Percentiles rank a stretch among this genome's conserved stretches.
Conservation (phyloP, 495 filamentous ascomycete species). For the Ramalina peruviana region DNA sequence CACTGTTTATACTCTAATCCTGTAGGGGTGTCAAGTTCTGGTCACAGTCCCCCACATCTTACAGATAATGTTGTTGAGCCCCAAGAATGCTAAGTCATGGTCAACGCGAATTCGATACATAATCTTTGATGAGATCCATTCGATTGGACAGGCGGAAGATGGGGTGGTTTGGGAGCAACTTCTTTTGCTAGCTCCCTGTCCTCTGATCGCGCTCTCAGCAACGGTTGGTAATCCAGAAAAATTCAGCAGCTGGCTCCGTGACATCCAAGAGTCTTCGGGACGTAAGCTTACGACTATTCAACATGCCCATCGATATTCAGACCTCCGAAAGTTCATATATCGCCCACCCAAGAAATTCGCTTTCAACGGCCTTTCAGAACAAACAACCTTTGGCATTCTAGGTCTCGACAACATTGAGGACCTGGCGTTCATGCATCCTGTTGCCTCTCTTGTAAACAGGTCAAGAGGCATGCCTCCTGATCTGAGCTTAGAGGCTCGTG, state of each 20-base stretch:
- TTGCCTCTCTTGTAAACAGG: conserved; percentile 45
- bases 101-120: conserved; percentile 51
- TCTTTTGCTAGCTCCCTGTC: conserved; percentile 57
- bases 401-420: conserved; percentile 37
- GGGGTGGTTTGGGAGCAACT: conserved; percentile 74
- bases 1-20: not conserved
- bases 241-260: conserved; percentile 52
- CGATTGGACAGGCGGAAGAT: conserved; percentile 62
- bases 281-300: conserved; percentile 49
- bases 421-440: conserved; percentile 54
- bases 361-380: conserved; percentile 42
- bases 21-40: conserved; percentile 54
- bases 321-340: conserved; percentile 58
- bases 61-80: conserved; percentile 63
- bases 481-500: conserved; percentile 52
- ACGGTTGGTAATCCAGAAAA: conserved; percentile 64
- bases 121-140: conserved; percentile 79
- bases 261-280: conserved; percentile 42
- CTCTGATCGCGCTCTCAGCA: conserved; percentile 67
- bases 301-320: conserved; percentile 54
- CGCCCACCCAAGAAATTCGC: conserved; percentile 32
- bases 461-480: conserved; percentile 48
- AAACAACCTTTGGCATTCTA: conserved; percentile 24
- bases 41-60: conserved; percentile 68
- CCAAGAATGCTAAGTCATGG: conserved; percentile 54